Conservation (phyloP, 495 filamentous ascomycete genomes). For the Penicillium diatomitis region DNA sequence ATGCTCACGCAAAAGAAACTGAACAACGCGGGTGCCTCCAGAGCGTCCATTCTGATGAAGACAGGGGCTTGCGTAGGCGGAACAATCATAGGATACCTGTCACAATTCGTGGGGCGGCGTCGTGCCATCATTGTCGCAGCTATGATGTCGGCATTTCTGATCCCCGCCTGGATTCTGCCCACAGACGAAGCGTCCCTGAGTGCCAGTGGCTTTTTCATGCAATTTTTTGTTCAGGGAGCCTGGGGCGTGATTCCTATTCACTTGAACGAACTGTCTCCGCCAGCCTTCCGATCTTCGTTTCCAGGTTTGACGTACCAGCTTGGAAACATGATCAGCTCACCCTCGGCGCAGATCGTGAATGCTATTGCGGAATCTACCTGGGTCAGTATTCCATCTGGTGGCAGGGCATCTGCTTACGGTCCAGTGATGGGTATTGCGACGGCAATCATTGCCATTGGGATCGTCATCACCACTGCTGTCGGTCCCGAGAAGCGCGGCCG, state of each 20-base stretch:
- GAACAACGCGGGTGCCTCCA: slow-evolving; percentile 46
- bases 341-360: slow-evolving; percentile 64
- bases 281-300: slow-evolving; percentile 57
- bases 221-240: slow-evolving; percentile 71
- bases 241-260: slow-evolving; percentile 76
- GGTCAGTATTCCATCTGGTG: slow-evolving; percentile 35
- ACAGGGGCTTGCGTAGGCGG: slow-evolving; percentile 66
- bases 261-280: slow-evolving; percentile 67
- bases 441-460: slow-evolving; percentile 57
- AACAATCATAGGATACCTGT: slow-evolving; percentile 60
- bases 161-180: slow-evolving; percentile 67
- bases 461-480: slow-evolving; percentile 46
- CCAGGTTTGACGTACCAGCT: slow-evolving; percentile 54
- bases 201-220: slow-evolving; percentile 62
- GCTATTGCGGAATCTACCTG: slow-evolving; percentile 49
- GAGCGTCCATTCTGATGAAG: slow-evolving; percentile 67
- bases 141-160: slow-evolving; percentile 47
- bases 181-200: slow-evolving; percentile 46
- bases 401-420: slow-evolving; percentile 54
- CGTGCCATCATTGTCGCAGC: slow-evolving; percentile 53
- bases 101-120: slow-evolving; percentile 63
- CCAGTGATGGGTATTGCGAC: slow-evolving; percentile 61
- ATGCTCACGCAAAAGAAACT: slow-evolving; percentile 60
- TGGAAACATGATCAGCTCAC: slow-evolving; percentile 68
- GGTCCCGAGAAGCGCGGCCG: slow-evolving; percentile 56